A percentile compares a stretch with the other conserved stretches of the same genome.
phyloP scores from a whole-genome alignment of 2,329 filamentous ascomycete genomes.

The Colletotrichum ledebouriae region DNA sequence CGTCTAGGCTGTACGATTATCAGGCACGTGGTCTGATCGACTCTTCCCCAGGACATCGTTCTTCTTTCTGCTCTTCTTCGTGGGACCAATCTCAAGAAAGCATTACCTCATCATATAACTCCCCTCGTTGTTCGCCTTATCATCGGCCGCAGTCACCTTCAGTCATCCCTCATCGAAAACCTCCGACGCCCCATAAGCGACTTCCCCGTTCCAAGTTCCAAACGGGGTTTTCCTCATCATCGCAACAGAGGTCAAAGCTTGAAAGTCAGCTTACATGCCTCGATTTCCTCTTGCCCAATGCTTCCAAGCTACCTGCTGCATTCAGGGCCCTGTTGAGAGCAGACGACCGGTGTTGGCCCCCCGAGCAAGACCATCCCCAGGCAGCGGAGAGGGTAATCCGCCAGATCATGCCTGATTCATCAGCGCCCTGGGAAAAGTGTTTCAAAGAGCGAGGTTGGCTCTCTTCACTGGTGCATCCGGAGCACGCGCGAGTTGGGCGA shows the following conservation, averaged over 20 bases:
- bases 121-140: constrained; percentile 8
- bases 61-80: background rate
- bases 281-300: background rate
- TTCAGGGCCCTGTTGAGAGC: background rate
- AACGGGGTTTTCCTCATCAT: background rate
- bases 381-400: background rate
- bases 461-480: background rate
- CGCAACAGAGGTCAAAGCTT: background rate
- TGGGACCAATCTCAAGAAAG: background rate
- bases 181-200: background rate
- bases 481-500: background rate
- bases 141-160: background rate
- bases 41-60: background rate
- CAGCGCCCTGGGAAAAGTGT: no score
- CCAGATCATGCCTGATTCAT: background rate
- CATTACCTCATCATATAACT: no score
- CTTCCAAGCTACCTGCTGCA: background rate
- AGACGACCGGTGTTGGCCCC: background rate
- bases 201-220: background rate
- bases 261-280: background rate
- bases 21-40: no score
- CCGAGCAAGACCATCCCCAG: no score
- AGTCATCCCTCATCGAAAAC: background rate
- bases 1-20: no score
- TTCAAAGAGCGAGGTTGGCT: background rate